Percentiles rank a stretch among this genome's conserved stretches.
phyloP scores from a whole-genome alignment of 495 filamentous ascomycete species.

The Penicillium nucicola region DNA sequence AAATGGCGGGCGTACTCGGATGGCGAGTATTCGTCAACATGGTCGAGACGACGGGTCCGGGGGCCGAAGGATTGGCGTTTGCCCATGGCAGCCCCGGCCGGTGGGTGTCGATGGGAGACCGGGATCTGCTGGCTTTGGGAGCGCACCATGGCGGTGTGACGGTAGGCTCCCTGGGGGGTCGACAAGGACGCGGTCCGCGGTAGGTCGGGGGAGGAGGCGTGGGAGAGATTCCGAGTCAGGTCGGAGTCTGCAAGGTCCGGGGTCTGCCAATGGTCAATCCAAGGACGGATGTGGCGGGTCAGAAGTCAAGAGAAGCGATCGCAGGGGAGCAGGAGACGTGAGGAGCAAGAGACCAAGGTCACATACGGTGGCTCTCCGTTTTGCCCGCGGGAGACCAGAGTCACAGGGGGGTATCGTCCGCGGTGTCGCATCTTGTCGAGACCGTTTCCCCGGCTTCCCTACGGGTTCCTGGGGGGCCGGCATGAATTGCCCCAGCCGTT shows the following conservation, averaged over 20 bases:
- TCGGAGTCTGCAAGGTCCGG: slow-evolving; percentile 39
- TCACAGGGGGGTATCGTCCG: slow-evolving; percentile 37
- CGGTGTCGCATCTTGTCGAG: slow-evolving; percentile 42
- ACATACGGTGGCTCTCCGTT: slow-evolving; percentile 53
- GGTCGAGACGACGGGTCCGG: slow-evolving; percentile 28
- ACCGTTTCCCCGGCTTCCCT: slow-evolving; percentile 42
- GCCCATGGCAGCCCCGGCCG: slow-evolving; percentile 20
- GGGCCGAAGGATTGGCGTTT: slow-evolving; percentile 37
- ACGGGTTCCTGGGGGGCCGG: slow-evolving; percentile 20
- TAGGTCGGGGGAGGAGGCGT: slow-evolving; percentile 30
- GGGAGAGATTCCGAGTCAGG: slow-evolving; percentile 33
- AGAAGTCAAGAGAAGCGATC: slow-evolving; percentile 19
- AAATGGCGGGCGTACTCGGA: slow-evolving; percentile 41
- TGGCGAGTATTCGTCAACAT: slow-evolving; percentile 43
- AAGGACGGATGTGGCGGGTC: slow-evolving; percentile 29
- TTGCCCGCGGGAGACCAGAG: slow-evolving; percentile 41
- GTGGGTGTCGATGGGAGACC: slow-evolving; percentile 31
- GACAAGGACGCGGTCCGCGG: slow-evolving; percentile 19
- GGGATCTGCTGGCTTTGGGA: slow-evolving; percentile 46
- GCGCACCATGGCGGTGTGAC: slow-evolving; percentile 40
- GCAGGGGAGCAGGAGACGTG: slow-evolving; percentile 13
- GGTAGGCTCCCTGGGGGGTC: slow-evolving; percentile 24
- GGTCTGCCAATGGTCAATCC: slow-evolving; percentile 51
- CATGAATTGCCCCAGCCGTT: slow-evolving; percentile 40
- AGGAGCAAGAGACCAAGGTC: slow-evolving; percentile 44